phyloP scores from a whole-genome alignment of 129 eudicot genomes.

The Saussurea involucrata region DNA sequence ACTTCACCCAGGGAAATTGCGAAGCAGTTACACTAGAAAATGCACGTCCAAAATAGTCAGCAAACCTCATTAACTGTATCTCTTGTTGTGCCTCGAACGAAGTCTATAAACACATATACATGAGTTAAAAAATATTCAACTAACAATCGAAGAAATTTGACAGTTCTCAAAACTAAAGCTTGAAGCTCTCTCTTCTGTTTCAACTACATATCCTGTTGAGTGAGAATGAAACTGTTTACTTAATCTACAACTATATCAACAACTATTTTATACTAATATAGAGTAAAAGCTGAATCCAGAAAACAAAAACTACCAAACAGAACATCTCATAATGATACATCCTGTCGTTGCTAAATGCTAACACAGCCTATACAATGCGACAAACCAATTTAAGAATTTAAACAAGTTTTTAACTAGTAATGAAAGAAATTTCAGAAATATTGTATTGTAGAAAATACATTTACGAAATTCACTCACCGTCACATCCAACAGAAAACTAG shows the following conservation, averaged over 20 bases:
- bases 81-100: slow-evolving; percentile 69
- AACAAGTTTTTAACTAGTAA: background rate
- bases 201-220: background rate
- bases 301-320: background rate
- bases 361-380: too few relatives aligned
- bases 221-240: slow-evolving; percentile 1
- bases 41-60: slow-evolving; percentile 82
- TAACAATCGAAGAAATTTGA: background rate
- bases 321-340: background rate
- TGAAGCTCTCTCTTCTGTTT: background rate
- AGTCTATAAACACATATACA: slow-evolving; percentile 31
- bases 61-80: slow-evolving; percentile 85
- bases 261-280: background rate
- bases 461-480: background rate
- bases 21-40: slow-evolving; percentile 65
- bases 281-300: background rate
- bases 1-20: slow-evolving; percentile 76
- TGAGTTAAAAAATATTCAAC: background rate
- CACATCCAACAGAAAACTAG: slow-evolving; percentile 1
- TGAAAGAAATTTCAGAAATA: background rate
- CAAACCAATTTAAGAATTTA: background rate
- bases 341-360: too few relatives aligned
- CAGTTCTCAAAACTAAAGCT: background rate
- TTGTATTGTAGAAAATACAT: background rate
- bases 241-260: background rate